These are phyloP conservation scores for Phoma sp. DNA, from an alignment of 2,329 filamentous ascomycete genomes.

Conservation along the genomic window DNA sequence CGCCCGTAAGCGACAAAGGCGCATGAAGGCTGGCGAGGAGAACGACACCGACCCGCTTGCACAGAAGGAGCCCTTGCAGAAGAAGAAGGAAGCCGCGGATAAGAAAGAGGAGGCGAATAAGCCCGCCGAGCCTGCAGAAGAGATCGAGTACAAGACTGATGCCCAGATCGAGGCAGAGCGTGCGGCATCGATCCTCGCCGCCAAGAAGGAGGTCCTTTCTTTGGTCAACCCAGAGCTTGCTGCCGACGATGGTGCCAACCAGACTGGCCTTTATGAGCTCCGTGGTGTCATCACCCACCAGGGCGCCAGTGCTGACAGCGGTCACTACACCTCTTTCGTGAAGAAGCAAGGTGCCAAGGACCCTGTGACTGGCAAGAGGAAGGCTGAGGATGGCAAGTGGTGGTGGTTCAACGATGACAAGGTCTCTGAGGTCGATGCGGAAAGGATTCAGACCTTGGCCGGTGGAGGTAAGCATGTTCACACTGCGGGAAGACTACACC, in stretches of 20 bases:
- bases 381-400: conserved; percentile 91
- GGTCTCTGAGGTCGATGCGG: conserved; percentile 86
- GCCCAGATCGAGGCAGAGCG: conserved; percentile 89
- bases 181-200: conserved; percentile 72
- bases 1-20: conserved; percentile 88
- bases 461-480: conserved; percentile 71
- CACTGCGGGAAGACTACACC: conserved; percentile 6
- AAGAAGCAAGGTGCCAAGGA: conserved; percentile 84
- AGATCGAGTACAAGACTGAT: conserved; percentile 86
- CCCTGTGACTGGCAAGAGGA: conserved; percentile 75
- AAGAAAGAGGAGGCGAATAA: conserved; percentile 61
- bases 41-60: conserved; percentile 52
- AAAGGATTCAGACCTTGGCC: conserved; percentile 88
- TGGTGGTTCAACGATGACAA: conserved; percentile 99
- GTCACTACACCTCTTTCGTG: conserved; percentile 97
- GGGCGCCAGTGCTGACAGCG: conserved; percentile 93
- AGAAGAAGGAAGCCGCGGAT: conserved; percentile 56
- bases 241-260: conserved; percentile 83
- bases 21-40: conserved; percentile 62
- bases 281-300: conserved; percentile 95
- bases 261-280: conserved; percentile 93
- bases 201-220: conserved; percentile 86
- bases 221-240: conserved; percentile 77
- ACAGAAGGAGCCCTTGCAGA: conserved; percentile 57
- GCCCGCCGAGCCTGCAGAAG: conserved; percentile 64